Conservation (phyloP, 2,329 filamentous ascomycete species). For the Colletotrichum camelliae region DNA sequence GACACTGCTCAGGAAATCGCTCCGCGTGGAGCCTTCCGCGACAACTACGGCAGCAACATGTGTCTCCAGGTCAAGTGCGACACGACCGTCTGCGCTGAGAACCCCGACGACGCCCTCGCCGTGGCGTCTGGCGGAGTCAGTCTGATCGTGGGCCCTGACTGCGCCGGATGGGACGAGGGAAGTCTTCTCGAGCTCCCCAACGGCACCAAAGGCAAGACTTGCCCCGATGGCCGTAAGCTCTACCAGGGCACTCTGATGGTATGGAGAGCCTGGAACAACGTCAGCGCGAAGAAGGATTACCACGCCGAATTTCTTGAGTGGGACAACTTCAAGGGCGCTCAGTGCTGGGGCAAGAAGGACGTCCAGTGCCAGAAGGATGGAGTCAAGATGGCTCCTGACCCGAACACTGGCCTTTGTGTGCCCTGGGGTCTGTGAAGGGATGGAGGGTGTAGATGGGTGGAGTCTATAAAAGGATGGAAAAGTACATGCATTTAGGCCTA, state of each 20-base stretch:
- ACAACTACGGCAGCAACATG: background rate
- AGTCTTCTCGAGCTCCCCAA: background rate
- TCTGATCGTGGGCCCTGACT: background rate
- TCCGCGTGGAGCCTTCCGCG: background rate
- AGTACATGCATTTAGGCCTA: background rate
- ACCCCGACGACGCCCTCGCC: background rate
- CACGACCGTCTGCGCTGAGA: background rate
- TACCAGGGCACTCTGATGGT: background rate
- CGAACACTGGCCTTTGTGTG: background rate
- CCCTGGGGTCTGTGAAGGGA: background rate
- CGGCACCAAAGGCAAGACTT: background rate
- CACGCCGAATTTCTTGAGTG: background rate
- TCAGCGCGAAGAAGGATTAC: background rate
- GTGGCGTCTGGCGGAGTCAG: background rate
- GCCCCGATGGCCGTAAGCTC: background rate
- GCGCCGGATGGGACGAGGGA: background rate
- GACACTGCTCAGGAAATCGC: background rate
- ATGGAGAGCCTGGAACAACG: conserved; percentile 1
- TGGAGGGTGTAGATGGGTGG: background rate
- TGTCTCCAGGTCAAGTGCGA: conserved; percentile 6
- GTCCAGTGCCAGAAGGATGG: background rate
- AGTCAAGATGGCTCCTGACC: background rate
- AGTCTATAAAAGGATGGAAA: background rate
- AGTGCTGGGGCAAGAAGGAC: background rate
- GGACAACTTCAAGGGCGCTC: conserved; percentile 9